phyloP scores from a whole-genome alignment of 2,329 filamentous ascomycete genomes.

The Mariannaea sp. region DNA sequence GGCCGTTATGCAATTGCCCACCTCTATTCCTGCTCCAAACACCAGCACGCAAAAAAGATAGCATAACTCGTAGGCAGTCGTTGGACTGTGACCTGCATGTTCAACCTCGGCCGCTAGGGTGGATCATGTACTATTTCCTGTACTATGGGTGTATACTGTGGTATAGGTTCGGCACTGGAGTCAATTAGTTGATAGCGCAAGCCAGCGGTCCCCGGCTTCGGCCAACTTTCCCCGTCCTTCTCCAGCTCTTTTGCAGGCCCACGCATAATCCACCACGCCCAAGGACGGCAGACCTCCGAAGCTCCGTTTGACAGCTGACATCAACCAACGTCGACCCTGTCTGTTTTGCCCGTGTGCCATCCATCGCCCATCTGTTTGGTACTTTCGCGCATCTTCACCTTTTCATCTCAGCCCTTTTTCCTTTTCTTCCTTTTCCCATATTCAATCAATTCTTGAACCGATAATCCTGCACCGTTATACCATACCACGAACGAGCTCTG shows the following conservation, averaged over 20 bases:
- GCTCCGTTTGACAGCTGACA: constrained; percentile 31
- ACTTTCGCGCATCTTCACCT: constrained; percentile 11
- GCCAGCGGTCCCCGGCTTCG: constrained; percentile 30
- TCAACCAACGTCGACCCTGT: constrained; percentile 20
- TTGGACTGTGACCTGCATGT: constrained; percentile 5
- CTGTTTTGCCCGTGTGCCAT: constrained; percentile 4
- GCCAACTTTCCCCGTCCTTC: constrained; percentile 34
- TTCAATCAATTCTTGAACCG: too few species aligned
- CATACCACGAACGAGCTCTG: constrained; percentile 7
- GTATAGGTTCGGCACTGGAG: too few species aligned
- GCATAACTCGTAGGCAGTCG: background rate
- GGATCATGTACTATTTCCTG: constrained; percentile 24
- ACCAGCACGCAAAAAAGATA: too few species aligned
- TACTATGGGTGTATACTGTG: too few species aligned
- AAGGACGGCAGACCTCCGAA: constrained; percentile 17
- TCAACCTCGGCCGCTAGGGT: constrained; percentile 36
- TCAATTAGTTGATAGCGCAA: constrained; percentile 11
- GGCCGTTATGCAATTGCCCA: too few species aligned
- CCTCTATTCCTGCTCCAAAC: too few species aligned
- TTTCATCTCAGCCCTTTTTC: constrained; percentile 1
- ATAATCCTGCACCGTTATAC: background rate
- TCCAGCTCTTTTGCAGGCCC: constrained; percentile 32
- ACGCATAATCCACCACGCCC: too few species aligned
- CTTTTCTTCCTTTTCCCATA: background rate
- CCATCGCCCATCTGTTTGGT: constrained; percentile 8